Conservation (phyloP, 331 rosid genomes). For the Phaseolus coccineus region DNA sequence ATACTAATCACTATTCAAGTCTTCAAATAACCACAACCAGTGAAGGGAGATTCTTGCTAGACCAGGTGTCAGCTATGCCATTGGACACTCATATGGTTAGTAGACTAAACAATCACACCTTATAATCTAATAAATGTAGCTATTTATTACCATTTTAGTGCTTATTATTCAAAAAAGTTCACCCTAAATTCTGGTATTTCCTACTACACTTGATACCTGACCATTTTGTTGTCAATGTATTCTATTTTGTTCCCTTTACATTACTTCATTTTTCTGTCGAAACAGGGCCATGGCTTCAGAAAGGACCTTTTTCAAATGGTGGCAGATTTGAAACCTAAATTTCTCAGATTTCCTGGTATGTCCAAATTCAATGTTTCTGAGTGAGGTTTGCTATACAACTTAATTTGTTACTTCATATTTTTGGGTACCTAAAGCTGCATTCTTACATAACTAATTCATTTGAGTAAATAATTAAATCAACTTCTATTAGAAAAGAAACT, state of each 20-base stretch:
- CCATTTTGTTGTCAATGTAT: background rate
- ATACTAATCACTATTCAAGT: constrained; percentile 56
- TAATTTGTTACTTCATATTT: no score
- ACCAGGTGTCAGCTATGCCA: constrained; percentile 48
- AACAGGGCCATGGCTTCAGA: constrained; percentile 19
- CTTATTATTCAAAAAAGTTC: no score
- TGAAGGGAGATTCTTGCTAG: constrained; percentile 69
- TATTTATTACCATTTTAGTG: background rate
- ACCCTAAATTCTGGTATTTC: no score
- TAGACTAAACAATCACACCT: background rate
- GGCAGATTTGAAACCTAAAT: constrained; percentile 23
- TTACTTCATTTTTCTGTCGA: background rate
- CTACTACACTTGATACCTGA: no score
- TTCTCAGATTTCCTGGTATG: constrained; percentile 28
- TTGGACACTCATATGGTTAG: constrained; percentile 61
- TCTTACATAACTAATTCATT: background rate
- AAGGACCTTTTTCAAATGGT: constrained; percentile 13
- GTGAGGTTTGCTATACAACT: background rate
- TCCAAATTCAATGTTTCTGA: background rate
- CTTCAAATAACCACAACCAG: constrained; percentile 71
- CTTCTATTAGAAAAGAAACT: background rate
- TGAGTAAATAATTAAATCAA: background rate
- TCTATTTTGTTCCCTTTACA: background rate
- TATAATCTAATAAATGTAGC: background rate
- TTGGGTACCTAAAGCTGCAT: background rate